These are phyloP conservation scores for Oemleria cerasiformis DNA, from an alignment of 306 rosid genomes.

Conservation along the genomic window DNA sequence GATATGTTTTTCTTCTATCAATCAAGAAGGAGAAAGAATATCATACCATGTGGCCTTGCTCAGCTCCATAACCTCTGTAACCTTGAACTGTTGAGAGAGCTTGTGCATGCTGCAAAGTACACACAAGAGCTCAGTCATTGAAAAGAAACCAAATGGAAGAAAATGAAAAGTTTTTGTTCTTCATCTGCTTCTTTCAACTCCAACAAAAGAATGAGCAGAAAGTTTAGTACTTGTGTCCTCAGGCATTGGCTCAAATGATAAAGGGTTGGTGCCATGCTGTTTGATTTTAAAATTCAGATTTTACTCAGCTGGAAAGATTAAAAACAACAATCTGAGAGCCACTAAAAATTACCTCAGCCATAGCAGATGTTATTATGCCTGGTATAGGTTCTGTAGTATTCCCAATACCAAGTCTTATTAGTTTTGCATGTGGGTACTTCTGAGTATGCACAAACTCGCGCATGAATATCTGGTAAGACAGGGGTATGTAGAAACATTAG, in stretches of 20 bases:
- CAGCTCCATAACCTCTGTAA: constrained; percentile 67
- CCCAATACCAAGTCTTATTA: constrained; percentile 62
- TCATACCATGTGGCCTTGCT: constrained; percentile 62
- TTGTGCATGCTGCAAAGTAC: constrained; percentile 41
- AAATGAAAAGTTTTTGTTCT: background rate
- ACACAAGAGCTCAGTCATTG: background rate
- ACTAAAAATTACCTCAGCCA: constrained; percentile 56
- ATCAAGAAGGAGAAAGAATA: background rate
- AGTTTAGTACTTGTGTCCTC: background rate
- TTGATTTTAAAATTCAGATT: background rate
- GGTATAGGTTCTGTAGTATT: constrained; percentile 73
- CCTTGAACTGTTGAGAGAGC: constrained; percentile 52
- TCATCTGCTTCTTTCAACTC: background rate
- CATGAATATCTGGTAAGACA: constrained; percentile 37
- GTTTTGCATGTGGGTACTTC: constrained; percentile 42
- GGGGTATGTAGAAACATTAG: background rate
- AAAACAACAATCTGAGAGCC: background rate
- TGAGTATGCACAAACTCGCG: constrained; percentile 36
- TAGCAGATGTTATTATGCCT: constrained; percentile 46
- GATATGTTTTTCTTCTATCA: background rate
- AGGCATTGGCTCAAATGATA: background rate
- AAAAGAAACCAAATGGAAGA: background rate
- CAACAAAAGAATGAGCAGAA: background rate
- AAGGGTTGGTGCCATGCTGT: background rate
- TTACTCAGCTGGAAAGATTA: background rate